Base-by-base conservation (phyloP, 495 filamentous ascomycete genomes). In the Acidomyces sp. region DNA sequence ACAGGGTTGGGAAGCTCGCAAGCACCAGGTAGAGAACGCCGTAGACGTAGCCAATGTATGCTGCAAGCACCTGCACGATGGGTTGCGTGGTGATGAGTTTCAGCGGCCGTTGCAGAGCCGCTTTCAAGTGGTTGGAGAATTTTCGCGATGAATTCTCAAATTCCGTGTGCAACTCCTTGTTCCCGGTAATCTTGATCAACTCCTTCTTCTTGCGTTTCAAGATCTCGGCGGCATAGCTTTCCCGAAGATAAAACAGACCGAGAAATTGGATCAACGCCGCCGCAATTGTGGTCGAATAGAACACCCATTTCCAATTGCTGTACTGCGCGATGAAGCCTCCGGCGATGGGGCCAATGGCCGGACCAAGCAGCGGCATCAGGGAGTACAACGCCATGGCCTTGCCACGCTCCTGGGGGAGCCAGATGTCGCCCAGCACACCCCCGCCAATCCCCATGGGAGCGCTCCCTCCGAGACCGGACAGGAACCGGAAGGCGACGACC, bases 1-100 rank as follows among this genome's bases (percentile, higher is more conserved):
- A 85, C 23, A 85, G 72, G 12, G 46, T 34, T 0, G 80, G 75
- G 58, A 82, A 83, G 21, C 75, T 78, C 3, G 76, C 71, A 4
- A 85, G 65, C 32, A 82, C 67, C 3, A 86, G 71, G 50, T 85
- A 85, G 63, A 77, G 75, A 12, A 82, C 56, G 2, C 80, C 81
- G 58, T 80, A 85, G 26, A 79, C 57, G 53, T 76, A 85, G 41
- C 72, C 72, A 69, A 75, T 74, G 58, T 77, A 79, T 6, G 70
- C 22, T 5, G 77, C 68, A 7, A 81, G 59, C 39, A 68, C 58
- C 24, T 57, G 53, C 9, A 70, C 63, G 52, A 74, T 73, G 17
- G 71, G 70, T 42, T 74, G 70, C 0, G 70, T 69, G 37, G 55
- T 49, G 18, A 72, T 48, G 31, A 74, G 62, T 2, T 52, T 54